phyloP scores from a whole-genome alignment of 352 stramenopile species.

The Hyaloperonospora arabidopsidis region DNA sequence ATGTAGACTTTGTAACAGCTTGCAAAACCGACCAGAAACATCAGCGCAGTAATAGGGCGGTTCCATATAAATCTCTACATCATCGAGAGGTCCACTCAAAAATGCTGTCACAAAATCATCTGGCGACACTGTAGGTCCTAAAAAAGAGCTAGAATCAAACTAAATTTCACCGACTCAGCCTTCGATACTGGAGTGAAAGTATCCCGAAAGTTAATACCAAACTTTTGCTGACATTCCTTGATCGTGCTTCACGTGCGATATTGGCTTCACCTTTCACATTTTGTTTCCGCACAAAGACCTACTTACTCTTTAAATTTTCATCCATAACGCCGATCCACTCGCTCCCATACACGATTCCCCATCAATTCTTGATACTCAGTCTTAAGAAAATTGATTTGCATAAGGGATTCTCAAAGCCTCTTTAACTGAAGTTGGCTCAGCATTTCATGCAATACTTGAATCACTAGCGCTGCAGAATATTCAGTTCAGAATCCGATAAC shows the following conservation, averaged over 20 bases:
- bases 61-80: slow-evolving; percentile 11
- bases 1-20: slow-evolving; percentile 4
- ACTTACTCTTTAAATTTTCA: slow-evolving; percentile 1
- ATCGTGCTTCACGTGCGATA: slow-evolving; percentile 9
- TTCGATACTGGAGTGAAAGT: neutral
- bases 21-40: slow-evolving; percentile 1
- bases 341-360: slow-evolving; percentile 3
- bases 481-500: no score
- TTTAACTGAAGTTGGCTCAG: neutral
- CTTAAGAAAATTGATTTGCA: slow-evolving; percentile 3
- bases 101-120: slow-evolving; percentile 6
- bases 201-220: no score
- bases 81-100: slow-evolving; percentile 5
- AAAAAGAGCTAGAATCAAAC: slow-evolving; percentile 5
- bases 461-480: slow-evolving; percentile 1
- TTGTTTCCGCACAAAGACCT: slow-evolving; percentile 1
- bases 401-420: slow-evolving; percentile 1
- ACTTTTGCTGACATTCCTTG: no score
- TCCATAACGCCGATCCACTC: neutral
- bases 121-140: slow-evolving; percentile 6
- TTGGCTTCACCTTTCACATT: slow-evolving; percentile 2
- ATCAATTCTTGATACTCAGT: slow-evolving; percentile 3
- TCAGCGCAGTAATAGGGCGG: slow-evolving; percentile 4
- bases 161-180: slow-evolving; percentile 6
- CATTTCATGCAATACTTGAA: slow-evolving; percentile 2